Evolutionary conservation across 2,329 filamentous ascomycete genomes (phyloP).

Genomic region (Cytospora mali): DNA sequence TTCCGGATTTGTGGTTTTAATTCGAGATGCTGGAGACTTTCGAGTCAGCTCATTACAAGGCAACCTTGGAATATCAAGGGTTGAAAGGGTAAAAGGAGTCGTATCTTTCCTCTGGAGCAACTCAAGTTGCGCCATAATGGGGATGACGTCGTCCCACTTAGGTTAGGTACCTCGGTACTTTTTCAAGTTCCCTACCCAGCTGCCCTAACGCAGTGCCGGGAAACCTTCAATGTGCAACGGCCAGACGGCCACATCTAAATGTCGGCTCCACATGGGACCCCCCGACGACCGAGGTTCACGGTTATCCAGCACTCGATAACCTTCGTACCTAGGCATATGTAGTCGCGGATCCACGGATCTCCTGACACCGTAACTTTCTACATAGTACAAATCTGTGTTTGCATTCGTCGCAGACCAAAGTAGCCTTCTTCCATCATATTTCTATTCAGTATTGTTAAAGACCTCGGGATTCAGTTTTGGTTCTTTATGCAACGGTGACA

Average conservation of each 20-base stretch:
- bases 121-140: too few species aligned
- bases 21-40: too few species aligned
- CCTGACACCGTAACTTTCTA: slow-evolving; percentile 2
- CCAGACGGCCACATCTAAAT: too few species aligned
- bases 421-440: background rate
- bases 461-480: background rate
- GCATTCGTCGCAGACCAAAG: background rate
- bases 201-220: background rate
- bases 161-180: too few species aligned
- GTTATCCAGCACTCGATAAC: slow-evolving; percentile 18
- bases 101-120: too few species aligned
- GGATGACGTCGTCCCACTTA: too few species aligned
- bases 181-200: too few species aligned
- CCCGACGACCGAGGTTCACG: slow-evolving; percentile 23
- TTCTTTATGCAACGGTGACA: background rate
- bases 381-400: background rate
- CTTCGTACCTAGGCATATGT: background rate
- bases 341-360: background rate
- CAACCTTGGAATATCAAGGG: too few species aligned
- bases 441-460: background rate
- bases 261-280: slow-evolving; percentile 19
- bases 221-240: background rate
- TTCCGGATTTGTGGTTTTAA: too few species aligned
- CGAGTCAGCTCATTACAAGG: too few species aligned
- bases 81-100: too few species aligned